Evolutionary conservation across 176 grass and related monocot genomes (phyloP), one percentile per base, ranked within the genome.

Genomic region (Ampelocalamus luodianensis): DNA sequence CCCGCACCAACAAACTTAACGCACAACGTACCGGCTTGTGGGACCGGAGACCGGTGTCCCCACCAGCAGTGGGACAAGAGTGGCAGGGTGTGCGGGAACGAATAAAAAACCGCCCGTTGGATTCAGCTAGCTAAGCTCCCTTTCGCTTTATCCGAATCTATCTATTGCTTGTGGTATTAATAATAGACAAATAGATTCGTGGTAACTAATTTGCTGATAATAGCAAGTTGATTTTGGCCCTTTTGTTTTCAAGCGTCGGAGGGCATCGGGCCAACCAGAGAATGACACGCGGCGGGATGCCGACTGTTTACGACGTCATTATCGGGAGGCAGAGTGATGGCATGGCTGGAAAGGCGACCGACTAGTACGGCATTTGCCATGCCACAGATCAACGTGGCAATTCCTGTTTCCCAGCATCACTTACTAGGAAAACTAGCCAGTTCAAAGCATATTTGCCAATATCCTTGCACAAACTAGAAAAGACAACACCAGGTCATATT

Each of bases 141-240:
- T 69, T 82, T 27, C 24, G 62, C 63, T 82, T 77, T 82, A 77
- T 88, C 51, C 53, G 42, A 82, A 88, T 82, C 51, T 61, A 60
- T 48, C 72, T 50, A 68, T 76, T 26, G 49, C 56, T 82, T 27
- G 71, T 9, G 2, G 13, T 6, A 40, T 45, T 74, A 74, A 81
- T 10, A n/a, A n/a, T 23, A 34, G 32, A 34, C 32, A 34, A 34
- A 34, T 34, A 34, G 32, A 34, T 34, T 34, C 1, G 32, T 34
- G 18, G 55, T 15, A 51, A 24, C 23, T 20, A 4, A 26, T 38
- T 81, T 23, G 22, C 16, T 59, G 22, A 10, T 59, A 23, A n/a
- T 58, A n/a, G n/a, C 10, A 22, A 20, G 18, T 55, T 22, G 17
- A 13, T 49, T 22, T 76, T 40, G 1, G 44, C 51, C 34, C 8